Evolutionary conservation across 2,329 filamentous ascomycete genomes (phyloP).

Genomic region (Fulvia fulva): DNA sequence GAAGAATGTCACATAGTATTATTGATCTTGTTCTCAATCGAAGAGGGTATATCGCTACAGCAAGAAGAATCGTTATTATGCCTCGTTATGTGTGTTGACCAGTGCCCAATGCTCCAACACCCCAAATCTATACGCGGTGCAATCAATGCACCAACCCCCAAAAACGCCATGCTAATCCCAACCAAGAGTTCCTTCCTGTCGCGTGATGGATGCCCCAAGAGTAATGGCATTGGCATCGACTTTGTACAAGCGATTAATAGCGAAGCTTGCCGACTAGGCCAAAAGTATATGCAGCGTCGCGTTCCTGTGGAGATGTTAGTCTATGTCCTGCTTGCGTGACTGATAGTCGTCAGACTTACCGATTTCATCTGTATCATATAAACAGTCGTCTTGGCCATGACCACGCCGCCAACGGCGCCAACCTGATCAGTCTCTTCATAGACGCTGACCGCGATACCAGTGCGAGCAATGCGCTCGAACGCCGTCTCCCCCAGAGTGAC

Average conservation of each 20-base stretch:
- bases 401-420: conserved; percentile 54
- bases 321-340: not conserved
- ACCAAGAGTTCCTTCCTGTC: not conserved
- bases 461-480: conserved; percentile 77
- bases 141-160: not conserved
- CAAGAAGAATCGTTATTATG: not conserved
- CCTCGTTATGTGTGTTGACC: not conserved
- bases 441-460: conserved; percentile 83
- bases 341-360: conserved; percentile 24
- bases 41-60: not conserved
- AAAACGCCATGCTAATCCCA: conserved; percentile 3
- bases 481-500: conserved; percentile 79
- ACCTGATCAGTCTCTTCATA: conserved; percentile 62
- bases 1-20: not conserved
- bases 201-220: not conserved
- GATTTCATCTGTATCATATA: conserved; percentile 57
- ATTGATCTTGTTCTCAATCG: not conserved
- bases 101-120: not conserved
- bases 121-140: not conserved
- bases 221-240: not conserved
- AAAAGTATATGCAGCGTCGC: conserved; percentile 48
- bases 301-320: conserved; percentile 36
- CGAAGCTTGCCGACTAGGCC: conserved; percentile 47
- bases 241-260: conserved; percentile 35
- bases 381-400: conserved; percentile 51